These are phyloP conservation scores for Croton setiger DNA, from an alignment of 441 rosid genomes.

Conservation along the genomic window DNA sequence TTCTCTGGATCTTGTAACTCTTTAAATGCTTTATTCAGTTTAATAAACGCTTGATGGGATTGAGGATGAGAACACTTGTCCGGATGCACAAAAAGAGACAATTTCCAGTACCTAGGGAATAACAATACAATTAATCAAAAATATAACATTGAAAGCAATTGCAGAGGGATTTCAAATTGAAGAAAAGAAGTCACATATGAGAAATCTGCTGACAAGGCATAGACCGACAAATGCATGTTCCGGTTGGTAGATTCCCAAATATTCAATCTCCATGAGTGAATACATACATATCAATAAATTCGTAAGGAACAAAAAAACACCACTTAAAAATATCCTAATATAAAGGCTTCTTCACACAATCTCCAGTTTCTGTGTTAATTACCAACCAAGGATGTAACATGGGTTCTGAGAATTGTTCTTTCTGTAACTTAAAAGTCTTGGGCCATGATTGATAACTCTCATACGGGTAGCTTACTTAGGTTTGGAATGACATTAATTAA, in stretches of 20 bases:
- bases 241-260: not conserved
- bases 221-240: conserved; percentile 2
- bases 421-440: not conserved
- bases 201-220: not conserved
- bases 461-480: not conserved
- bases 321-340: not conserved
- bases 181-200: not conserved
- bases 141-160: not conserved
- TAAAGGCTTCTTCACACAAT: not conserved
- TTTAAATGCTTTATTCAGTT: conserved; percentile 81
- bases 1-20: conserved; percentile 52
- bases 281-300: not conserved
- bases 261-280: not conserved
- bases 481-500: not conserved
- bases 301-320: not conserved
- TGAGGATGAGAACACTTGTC: conserved; percentile 97
- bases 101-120: conserved; percentile 77
- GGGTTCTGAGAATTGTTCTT: not conserved
- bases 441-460: not conserved
- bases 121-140: not conserved
- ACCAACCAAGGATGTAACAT: not conserved
- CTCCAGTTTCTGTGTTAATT: not conserved
- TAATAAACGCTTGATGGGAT: conserved; percentile 82
- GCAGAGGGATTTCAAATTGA: not conserved
- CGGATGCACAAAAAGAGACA: conserved; percentile 93